These are phyloP conservation scores for Pseudogymnoascus pannorum DNA, from an alignment of 2,329 filamentous ascomycete genomes.

Conservation along the genomic window DNA sequence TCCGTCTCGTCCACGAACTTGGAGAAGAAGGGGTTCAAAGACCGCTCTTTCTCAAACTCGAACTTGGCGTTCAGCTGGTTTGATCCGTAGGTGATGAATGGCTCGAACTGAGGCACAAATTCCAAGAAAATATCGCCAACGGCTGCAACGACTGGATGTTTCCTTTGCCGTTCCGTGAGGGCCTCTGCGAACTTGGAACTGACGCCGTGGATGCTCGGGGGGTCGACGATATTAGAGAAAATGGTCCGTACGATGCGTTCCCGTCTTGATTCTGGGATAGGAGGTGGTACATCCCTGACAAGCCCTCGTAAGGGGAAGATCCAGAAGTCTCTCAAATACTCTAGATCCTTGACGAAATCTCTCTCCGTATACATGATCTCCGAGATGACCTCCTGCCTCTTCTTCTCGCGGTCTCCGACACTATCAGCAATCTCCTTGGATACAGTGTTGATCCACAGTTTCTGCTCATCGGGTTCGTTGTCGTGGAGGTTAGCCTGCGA, in stretches of 20 bases:
- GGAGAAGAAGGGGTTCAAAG: slow-evolving; percentile 73
- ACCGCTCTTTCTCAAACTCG: slow-evolving; percentile 94
- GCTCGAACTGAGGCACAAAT: slow-evolving; percentile 85
- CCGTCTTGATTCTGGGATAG: slow-evolving; percentile 78
- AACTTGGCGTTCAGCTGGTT: slow-evolving; percentile 96
- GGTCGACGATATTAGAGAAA: slow-evolving; percentile 90
- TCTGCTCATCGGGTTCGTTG: slow-evolving; percentile 89
- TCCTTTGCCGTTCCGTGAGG: slow-evolving; percentile 86
- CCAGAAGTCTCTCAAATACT: slow-evolving; percentile 98
- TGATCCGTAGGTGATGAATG: slow-evolving; percentile 92
- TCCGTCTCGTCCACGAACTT: slow-evolving; percentile 97
- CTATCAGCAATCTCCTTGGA: slow-evolving; percentile 89
- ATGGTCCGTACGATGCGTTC: slow-evolving; percentile 91
- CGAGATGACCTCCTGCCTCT: slow-evolving; percentile 94
- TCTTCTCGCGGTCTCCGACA: slow-evolving; percentile 87
- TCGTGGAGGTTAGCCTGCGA: slow-evolving; percentile 71
- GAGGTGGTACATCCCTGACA: slow-evolving; percentile 57
- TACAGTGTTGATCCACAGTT: slow-evolving; percentile 98
- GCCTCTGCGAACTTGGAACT: slow-evolving; percentile 82
- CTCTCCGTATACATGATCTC: slow-evolving; percentile 98
- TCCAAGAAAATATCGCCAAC: slow-evolving; percentile 93
- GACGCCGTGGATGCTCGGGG: slow-evolving; percentile 72
- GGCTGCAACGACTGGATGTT: slow-evolving; percentile 78
- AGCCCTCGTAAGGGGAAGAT: slow-evolving; percentile 82
- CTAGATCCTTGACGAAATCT: slow-evolving; percentile 97